phyloP scores from a whole-genome alignment of 805 yeast genomes.

The Pichia nanzhaoensis region DNA sequence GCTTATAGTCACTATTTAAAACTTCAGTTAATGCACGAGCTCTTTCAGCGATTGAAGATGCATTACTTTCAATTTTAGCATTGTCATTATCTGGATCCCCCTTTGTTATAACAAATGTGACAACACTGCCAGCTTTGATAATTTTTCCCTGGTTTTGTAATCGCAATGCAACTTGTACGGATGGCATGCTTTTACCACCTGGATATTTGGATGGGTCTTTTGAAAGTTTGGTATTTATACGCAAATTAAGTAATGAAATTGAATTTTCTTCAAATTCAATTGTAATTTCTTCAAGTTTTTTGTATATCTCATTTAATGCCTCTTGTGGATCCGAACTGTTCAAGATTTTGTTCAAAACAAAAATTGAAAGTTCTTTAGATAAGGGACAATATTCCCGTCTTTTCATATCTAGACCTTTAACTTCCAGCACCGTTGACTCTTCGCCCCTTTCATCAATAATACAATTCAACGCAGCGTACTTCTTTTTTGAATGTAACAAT shows the following conservation, averaged over 20 bases:
- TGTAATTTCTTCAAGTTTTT: conserved; percentile 57
- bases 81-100: conserved; percentile 10
- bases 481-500: conserved; percentile 89
- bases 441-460: conserved; percentile 43
- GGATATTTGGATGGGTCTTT: conserved; percentile 86
- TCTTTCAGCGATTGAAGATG: conserved; percentile 58
- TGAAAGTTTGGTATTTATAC: conserved; percentile 81
- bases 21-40: conserved; percentile 80
- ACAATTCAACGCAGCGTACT: conserved; percentile 85
- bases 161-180: conserved; percentile 83
- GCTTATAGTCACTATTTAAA: conserved; percentile 45
- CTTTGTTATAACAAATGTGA: conserved; percentile 70
- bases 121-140: conserved; percentile 82
- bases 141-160: conserved; percentile 78
- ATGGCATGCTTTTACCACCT: conserved; percentile 74
- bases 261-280: conserved; percentile 52
- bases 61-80: conserved; percentile 20
- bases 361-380: conserved; percentile 80
- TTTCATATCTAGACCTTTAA: conserved; percentile 93
- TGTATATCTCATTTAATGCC: conserved; percentile 65
- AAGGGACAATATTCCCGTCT: conserved; percentile 95
- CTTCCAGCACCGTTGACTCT: conserved; percentile 61
- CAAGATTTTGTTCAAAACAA: conserved; percentile 63
- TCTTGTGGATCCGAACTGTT: conserved; percentile 71
- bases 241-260: conserved; percentile 58